phyloP scores from a whole-genome alignment of 2,329 filamentous ascomycete genomes.

The Ceratocystiopsis minuta region DNA sequence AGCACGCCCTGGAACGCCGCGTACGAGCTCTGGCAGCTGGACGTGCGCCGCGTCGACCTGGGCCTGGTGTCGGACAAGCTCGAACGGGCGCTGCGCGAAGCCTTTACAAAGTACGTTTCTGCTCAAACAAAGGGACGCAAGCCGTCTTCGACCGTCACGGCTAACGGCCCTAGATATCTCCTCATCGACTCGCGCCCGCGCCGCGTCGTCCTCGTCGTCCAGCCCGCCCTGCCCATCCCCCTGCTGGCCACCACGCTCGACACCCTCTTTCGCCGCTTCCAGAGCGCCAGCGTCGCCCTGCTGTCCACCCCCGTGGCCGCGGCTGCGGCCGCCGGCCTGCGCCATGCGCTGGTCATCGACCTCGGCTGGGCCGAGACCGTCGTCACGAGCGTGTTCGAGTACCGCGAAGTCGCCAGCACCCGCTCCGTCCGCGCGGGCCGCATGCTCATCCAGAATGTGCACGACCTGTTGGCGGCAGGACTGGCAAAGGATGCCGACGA shows the following conservation, averaged over 20 bases:
- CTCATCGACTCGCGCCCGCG: conserved; percentile 60
- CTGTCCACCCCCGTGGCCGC: conserved; percentile 60
- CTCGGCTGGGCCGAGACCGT: conserved; percentile 85
- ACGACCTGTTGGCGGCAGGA: conserved; percentile 36
- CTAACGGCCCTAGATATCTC: too few species aligned
- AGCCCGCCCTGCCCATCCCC: conserved; percentile 9
- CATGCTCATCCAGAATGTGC: conserved; percentile 50
- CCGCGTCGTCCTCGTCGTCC: conserved; percentile 56
- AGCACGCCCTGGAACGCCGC: conserved; percentile 42
- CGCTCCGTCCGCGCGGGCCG: conserved; percentile 61
- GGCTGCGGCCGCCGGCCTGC: conserved; percentile 60
- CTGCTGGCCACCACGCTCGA: conserved; percentile 43
- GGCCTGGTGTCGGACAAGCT: conserved; percentile 73
- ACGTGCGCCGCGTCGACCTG: conserved; percentile 55
- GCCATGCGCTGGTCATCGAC: conserved; percentile 75
- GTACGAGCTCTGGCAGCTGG: conserved; percentile 61
- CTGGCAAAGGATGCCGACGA: conserved; percentile 10
- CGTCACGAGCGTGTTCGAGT: conserved; percentile 78
- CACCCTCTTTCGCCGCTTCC: conserved; percentile 64
- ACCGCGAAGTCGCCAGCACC: conserved; percentile 55
- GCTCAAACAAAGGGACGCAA: too few species aligned
- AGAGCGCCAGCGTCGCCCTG: conserved; percentile 63
- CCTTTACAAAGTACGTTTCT: conserved; percentile 55
- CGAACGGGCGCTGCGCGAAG: conserved; percentile 63
- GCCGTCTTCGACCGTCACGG: too few species aligned